Evolutionary conservation across 345 rosid species (phyloP).

Genomic region (Barbarea vulgaris): DNA sequence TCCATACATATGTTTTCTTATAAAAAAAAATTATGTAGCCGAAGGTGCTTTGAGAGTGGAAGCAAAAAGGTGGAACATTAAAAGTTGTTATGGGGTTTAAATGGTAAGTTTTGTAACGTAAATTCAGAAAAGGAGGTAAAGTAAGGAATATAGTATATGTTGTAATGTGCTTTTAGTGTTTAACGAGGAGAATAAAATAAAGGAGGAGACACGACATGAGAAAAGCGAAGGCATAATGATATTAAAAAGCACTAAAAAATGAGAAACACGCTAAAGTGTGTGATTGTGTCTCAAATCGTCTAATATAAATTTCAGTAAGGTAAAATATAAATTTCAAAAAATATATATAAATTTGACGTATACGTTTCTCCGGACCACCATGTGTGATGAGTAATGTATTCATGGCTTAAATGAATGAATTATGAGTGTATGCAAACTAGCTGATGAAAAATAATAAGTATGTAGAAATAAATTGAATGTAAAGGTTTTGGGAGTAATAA

Average conservation of each 20-base stretch:
- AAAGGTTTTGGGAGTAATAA: slow-evolving; percentile 12
- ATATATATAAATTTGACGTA: neutral
- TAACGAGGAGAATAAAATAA: slow-evolving; percentile 35
- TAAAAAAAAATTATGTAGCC: neutral
- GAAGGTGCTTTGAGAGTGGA: neutral
- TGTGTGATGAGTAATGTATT: slow-evolving; percentile 15
- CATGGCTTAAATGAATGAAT: slow-evolving; percentile 15
- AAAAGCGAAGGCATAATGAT: slow-evolving; percentile 30
- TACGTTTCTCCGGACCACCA: slow-evolving; percentile 29
- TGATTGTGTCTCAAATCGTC: neutral
- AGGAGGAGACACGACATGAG: slow-evolving; percentile 14
- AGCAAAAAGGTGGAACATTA: slow-evolving; percentile 10
- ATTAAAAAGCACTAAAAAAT: slow-evolving; percentile 8
- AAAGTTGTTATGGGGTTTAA: slow-evolving; percentile 1
- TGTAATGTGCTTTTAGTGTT: slow-evolving; percentile 11
- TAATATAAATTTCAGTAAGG: neutral
- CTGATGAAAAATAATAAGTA: too few relatives aligned
- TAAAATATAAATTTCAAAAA: neutral
- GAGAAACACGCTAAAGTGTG: slow-evolving; percentile 4
- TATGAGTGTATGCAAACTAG: slow-evolving; percentile 5
- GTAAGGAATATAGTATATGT: neutral
- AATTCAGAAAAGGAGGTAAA: neutral
- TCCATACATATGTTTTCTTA: neutral
- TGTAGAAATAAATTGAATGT: neutral
- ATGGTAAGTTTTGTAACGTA: neutral